These are phyloP conservation scores for Penicillium subrubescens DNA, from an alignment of 495 filamentous ascomycete genomes.

Conservation along the genomic window DNA sequence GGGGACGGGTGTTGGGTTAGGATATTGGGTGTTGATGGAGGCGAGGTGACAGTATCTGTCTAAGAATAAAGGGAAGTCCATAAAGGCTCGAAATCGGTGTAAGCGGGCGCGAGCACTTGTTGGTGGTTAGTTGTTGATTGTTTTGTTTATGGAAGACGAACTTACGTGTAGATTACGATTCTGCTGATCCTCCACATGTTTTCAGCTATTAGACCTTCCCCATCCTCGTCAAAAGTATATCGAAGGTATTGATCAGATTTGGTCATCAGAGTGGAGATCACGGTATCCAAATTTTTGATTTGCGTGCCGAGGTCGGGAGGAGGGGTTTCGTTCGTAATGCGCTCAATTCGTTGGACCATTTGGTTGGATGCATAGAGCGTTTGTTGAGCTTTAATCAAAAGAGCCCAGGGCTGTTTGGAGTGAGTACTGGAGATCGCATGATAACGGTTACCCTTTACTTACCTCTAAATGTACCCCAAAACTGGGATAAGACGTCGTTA, in stretches of 20 bases:
- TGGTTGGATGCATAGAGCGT: slow-evolving; percentile 46
- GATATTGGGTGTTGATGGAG: slow-evolving; percentile 33
- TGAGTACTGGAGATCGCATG: neutral
- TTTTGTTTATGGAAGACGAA: neutral
- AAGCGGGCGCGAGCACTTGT: slow-evolving; percentile 51
- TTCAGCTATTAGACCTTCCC: slow-evolving; percentile 17
- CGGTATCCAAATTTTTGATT: slow-evolving; percentile 18
- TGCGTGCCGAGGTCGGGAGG: slow-evolving; percentile 9
- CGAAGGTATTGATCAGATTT: slow-evolving; percentile 21
- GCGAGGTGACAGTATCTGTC: slow-evolving; percentile 53
- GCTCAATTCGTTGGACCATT: slow-evolving; percentile 24
- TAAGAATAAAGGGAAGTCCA: slow-evolving; percentile 51
- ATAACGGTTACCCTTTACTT: neutral
- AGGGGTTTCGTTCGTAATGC: slow-evolving; percentile 2
- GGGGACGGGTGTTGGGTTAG: neutral
- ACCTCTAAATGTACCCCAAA: slow-evolving; percentile 46
- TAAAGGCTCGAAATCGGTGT: slow-evolving; percentile 54
- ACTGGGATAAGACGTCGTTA: slow-evolving; percentile 49
- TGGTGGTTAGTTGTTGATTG: neutral
- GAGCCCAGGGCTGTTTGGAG: slow-evolving; percentile 35
- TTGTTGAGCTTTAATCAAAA: slow-evolving; percentile 49
- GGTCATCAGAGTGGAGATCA: slow-evolving; percentile 13
- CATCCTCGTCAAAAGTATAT: slow-evolving; percentile 11
- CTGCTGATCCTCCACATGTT: slow-evolving; percentile 27
- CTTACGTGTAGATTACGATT: slow-evolving; percentile 25